These are phyloP conservation scores for Nemania sp. DNA, from an alignment of 2,329 filamentous ascomycete species.

Conservation along the genomic window DNA sequence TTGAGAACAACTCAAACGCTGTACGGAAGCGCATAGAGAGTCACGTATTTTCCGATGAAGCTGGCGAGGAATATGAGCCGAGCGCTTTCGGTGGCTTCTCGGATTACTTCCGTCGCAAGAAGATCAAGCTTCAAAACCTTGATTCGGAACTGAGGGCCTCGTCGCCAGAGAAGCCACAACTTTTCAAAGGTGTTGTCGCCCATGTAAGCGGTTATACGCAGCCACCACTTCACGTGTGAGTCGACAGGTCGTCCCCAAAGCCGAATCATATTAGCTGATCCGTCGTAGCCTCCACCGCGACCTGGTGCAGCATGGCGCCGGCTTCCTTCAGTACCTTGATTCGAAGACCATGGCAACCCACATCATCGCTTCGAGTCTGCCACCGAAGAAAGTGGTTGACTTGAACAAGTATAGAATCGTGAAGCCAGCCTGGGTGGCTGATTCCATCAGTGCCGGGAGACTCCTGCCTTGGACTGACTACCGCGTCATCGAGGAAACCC, in stretches of 20 bases:
- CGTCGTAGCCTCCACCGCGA: conserved; percentile 69
- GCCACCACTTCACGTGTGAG: conserved; percentile 78
- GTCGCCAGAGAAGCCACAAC: conserved; percentile 71
- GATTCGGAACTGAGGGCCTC: conserved; percentile 79
- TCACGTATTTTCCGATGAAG: conserved; percentile 78
- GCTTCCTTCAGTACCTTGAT: conserved; percentile 92
- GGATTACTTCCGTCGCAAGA: conserved; percentile 95
- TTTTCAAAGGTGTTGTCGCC: conserved; percentile 89
- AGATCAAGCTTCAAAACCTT: conserved; percentile 94
- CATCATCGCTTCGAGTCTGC: conserved; percentile 88
- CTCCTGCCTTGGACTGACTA: conserved; percentile 87
- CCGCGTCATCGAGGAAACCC: conserved; percentile 81
- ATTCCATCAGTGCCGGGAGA: conserved; percentile 81
- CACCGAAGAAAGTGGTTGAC: conserved; percentile 90
- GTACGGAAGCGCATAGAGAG: conserved; percentile 65
- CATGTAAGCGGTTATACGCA: conserved; percentile 97
- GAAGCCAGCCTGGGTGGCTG: conserved; percentile 91
- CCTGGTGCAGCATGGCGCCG: conserved; percentile 91
- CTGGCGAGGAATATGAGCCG: conserved; percentile 86
- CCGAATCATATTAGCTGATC: conserved; percentile 4
- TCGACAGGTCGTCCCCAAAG: conserved; percentile 7
- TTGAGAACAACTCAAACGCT: conserved; percentile 66
- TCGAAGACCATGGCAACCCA: conserved; percentile 94
- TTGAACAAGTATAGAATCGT: conserved; percentile 88
- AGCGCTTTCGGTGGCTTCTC: conserved; percentile 87